Conservation (phyloP, 2,329 filamentous ascomycete species). For the Dactylellina cionopaga region DNA sequence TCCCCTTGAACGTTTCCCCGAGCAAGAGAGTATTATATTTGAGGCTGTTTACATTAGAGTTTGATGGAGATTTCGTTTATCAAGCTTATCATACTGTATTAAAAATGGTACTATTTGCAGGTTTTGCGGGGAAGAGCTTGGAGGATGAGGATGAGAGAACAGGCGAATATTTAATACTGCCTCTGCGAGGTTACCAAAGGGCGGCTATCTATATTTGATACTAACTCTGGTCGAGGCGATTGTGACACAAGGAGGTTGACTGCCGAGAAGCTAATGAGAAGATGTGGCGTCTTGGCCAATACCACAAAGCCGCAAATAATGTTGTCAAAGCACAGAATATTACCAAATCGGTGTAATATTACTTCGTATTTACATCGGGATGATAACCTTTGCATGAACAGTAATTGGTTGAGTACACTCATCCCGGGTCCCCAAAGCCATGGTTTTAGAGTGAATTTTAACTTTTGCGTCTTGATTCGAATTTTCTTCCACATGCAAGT, state of each 20-base stretch:
- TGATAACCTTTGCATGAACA: background rate
- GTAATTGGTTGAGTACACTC: too few species aligned
- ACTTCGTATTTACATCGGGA: too few species aligned
- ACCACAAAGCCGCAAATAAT: background rate
- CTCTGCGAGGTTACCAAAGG: too few species aligned
- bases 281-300: too few species aligned
- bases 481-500: too few species aligned
- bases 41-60: background rate
- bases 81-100: background rate
- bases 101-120: background rate
- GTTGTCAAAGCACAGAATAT: slow-evolving; percentile 2
- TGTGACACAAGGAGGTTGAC: background rate
- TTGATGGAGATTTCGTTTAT: background rate
- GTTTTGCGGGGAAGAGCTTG: too few species aligned
- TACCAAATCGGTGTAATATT: background rate
- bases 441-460: background rate
- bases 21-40: background rate
- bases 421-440: background rate
- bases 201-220: too few species aligned
- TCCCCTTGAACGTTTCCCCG: background rate
- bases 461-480: too few species aligned
- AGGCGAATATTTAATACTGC: background rate
- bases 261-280: too few species aligned
- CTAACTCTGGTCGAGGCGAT: too few species aligned
- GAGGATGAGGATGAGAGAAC: too few species aligned